A percentile compares a stretch with the other conserved stretches of the same genome.
Conservation (phyloP, 306 rosid species). For the Glycine tomentella region DNA sequence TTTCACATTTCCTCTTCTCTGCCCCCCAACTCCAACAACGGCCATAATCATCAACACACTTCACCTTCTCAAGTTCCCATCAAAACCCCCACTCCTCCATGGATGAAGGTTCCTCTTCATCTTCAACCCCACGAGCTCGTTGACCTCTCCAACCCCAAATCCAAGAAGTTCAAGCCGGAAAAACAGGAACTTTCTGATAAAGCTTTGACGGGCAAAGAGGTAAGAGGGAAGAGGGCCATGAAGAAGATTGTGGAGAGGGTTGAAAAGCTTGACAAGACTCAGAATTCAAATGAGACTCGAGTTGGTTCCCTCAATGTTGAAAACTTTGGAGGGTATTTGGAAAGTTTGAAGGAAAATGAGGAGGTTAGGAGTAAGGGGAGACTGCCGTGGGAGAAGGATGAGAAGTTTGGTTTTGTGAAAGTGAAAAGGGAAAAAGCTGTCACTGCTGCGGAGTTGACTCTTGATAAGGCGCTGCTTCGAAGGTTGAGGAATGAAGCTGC, state of each 20-base stretch:
- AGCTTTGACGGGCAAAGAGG: conserved; percentile 53
- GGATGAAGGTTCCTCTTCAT: conserved; percentile 78
- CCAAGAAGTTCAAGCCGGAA: conserved; percentile 24
- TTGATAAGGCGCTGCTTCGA: conserved; percentile 65
- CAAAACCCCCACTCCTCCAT: conserved; percentile 77
- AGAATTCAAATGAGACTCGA: conserved; percentile 42
- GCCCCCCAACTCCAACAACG: conserved; percentile 41
- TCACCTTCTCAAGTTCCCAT: conserved; percentile 48
- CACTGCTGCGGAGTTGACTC: conserved; percentile 64
- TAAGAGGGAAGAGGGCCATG: conserved; percentile 62
- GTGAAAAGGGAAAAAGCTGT: conserved; percentile 57
- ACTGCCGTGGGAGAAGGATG: conserved; percentile 91
- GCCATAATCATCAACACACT: conserved; percentile 33
- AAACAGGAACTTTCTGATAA: conserved; percentile 45
- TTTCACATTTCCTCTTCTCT: conserved; percentile 55
- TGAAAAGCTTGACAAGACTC: conserved; percentile 53
- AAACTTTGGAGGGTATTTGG: conserved; percentile 55
- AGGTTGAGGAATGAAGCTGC: conserved; percentile 78
- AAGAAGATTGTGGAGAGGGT: conserved; percentile 62
- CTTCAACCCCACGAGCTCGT: conserved; percentile 60
- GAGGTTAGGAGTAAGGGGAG: conserved; percentile 45
- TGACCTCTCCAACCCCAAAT: conserved; percentile 57
- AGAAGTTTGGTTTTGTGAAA: conserved; percentile 49
- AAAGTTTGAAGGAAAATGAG: conserved; percentile 41
- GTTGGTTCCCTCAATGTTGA: conserved; percentile 46